Evolutionary conservation across 495 filamentous ascomycete species (phyloP).

Genomic region (Cercophora newfieldiana): DNA sequence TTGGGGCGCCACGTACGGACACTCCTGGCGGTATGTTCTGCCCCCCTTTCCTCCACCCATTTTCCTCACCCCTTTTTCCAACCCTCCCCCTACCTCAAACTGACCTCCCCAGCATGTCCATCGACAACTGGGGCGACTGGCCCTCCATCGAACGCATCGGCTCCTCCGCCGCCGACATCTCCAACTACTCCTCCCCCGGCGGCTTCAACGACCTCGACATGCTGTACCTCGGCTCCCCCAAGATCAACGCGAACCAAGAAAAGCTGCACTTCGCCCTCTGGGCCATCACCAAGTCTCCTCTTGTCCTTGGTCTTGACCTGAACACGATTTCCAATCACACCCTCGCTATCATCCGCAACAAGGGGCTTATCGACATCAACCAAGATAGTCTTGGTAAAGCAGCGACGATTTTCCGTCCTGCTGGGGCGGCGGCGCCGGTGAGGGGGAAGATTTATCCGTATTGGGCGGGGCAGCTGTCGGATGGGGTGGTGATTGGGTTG

Average conservation of each 20-base stretch:
- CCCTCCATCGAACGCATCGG: constrained; percentile 50
- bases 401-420: constrained; percentile 62
- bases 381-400: constrained; percentile 53
- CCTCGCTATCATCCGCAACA: constrained; percentile 47
- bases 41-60: background rate
- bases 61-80: too few relatives aligned
- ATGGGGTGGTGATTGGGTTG: constrained; percentile 56
- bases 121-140: constrained; percentile 57
- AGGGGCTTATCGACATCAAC: constrained; percentile 54
- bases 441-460: constrained; percentile 48
- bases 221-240: constrained; percentile 39
- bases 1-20: constrained; percentile 58
- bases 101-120: constrained; percentile 40
- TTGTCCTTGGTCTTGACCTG: constrained; percentile 51
- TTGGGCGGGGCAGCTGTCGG: constrained; percentile 31
- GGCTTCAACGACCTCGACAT: constrained; percentile 60
- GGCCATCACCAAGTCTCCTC: constrained; percentile 58
- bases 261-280: constrained; percentile 59
- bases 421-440: constrained; percentile 63
- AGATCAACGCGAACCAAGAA: constrained; percentile 40
- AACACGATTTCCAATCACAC: constrained; percentile 49
- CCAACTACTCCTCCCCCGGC: constrained; percentile 39
- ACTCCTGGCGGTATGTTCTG: constrained; percentile 47
- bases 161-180: constrained; percentile 49
- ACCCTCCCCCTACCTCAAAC: background rate